phyloP scores from a whole-genome alignment of 768 basidiomycete species.

The Coprinopsis strossmayeri region DNA sequence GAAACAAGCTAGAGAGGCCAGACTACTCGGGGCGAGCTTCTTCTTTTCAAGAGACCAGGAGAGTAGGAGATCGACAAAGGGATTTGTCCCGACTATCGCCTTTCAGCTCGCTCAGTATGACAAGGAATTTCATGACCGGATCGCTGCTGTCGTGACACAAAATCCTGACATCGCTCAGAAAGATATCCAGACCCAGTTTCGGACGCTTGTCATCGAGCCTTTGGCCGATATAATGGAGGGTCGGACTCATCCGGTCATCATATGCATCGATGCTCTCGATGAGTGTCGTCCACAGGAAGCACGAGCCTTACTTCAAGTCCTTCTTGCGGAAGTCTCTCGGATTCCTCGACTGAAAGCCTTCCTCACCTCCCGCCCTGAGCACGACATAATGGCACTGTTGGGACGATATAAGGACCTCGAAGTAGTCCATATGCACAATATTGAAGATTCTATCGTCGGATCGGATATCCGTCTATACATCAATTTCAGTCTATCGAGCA shows the following conservation, averaged over 20 bases:
- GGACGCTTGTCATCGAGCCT: neutral
- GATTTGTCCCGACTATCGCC: neutral
- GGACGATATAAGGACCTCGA: neutral
- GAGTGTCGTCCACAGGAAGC: neutral
- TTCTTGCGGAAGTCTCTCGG: neutral
- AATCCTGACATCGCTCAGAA: neutral
- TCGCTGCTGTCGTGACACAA: neutral
- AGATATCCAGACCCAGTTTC: neutral
- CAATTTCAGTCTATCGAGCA: neutral
- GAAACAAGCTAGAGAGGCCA: neutral
- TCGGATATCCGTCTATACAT: slow-evolving; percentile 2
- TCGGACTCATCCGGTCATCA: neutral
- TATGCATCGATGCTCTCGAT: slow-evolving; percentile 1
- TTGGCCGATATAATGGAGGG: neutral
- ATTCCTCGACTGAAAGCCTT: neutral
- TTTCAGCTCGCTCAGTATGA: neutral
- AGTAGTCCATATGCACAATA: slow-evolving; percentile 3
- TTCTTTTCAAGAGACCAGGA: slow-evolving; percentile 3
- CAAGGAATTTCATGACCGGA: neutral
- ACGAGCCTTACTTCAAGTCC: neutral
- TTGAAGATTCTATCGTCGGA: slow-evolving; percentile 3
- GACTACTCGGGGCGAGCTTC: neutral
- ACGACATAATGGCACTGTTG: neutral
- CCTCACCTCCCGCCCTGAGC: slow-evolving; percentile 1
- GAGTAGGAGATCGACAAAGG: neutral